Conservation (phyloP, 208 protist genomes). For the Acanthamoeba royreba region DNA sequence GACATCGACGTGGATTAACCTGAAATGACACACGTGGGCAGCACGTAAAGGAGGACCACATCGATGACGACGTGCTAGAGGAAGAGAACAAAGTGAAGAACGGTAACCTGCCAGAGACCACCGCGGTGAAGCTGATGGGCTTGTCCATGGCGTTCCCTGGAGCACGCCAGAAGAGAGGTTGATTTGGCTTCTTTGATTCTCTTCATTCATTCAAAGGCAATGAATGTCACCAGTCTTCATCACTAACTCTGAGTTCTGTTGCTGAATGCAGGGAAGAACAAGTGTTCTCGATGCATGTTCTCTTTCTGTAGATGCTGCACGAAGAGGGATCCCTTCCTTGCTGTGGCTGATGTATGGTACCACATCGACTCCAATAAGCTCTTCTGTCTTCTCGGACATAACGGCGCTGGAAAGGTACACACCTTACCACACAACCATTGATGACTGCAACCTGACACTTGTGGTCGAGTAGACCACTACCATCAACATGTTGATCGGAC, state of each 20-base stretch:
- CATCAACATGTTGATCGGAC: slow-evolving; percentile 76
- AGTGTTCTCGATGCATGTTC: background rate
- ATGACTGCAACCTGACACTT: no score
- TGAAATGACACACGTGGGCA: no score
- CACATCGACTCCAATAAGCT: slow-evolving; percentile 9
- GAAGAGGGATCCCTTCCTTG: background rate
- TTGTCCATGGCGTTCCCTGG: slow-evolving; percentile 36
- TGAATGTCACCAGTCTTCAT: no score
- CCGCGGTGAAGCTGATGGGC: slow-evolving; percentile 46
- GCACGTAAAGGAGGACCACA: no score
- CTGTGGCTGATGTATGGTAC: background rate
- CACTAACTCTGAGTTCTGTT: no score
- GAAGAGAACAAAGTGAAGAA: background rate
- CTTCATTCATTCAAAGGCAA: background rate
- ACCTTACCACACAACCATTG: no score
- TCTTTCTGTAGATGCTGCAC: background rate
- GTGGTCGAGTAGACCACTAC: slow-evolving; percentile 56
- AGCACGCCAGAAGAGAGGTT: background rate
- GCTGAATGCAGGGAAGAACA: background rate
- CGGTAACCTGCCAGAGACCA: background rate
- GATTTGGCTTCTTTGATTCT: no score
- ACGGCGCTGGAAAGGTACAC: slow-evolving; percentile 36
- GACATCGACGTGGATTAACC: no score
- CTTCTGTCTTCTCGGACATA: slow-evolving; percentile 35
- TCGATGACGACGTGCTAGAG: slow-evolving; percentile 50